Base-by-base conservation (phyloP, 352 stramenopile species). In the Poterioochromonas sp. region DNA sequence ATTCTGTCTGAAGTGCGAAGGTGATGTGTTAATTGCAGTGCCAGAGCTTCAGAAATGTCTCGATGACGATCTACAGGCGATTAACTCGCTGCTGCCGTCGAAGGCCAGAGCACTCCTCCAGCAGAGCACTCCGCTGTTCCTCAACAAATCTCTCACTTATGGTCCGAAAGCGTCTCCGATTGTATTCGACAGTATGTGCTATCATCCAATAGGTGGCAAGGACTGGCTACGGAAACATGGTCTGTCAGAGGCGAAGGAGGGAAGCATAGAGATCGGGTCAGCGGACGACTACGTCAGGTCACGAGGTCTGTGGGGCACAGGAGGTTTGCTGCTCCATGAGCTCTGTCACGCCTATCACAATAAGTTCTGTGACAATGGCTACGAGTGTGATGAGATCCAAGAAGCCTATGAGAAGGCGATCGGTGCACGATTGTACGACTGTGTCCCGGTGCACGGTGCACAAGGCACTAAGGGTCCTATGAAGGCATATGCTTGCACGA, bases 401-500 rank as follows among this genome's bases (percentile, higher is more conserved):
- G 39, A 54, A 29, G 39, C 40, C 18, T 74, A 58, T 54, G 12
- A 2, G 2, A 5, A 37, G 26, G 65, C 65, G 15, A 74, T 74
- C 37, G 26, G 18, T n/a, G 15, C 0, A 1, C 8, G 29, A 15
- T 35, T 74, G 15, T 74, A 74, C 40, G 65, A 74, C 15, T 58
- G 39, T 26, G 65, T 74, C 37, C 26, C 39, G 8, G 37, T 51
- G 8, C 65, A 74, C 29, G 40, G 43, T n/a, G 2, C 40, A 54
- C 43, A 51, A 51, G 65, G 43, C n/a, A 22, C 8, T 26, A 51
- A 35, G 1, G 26, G 20, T 11, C 37, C 35, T 40, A 37, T 54
- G 11, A 74, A 74, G n/a, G 20, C 5, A 12, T 74, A 74, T 54
- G 65, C 65, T 39, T 74, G 65, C 40, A n/a, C 65, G 8, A 74